A percentile compares a stretch with the other conserved stretches of the same genome.
Conservation (phyloP, 1,139 yeast genomes). For the Taphrina sp. region DNA sequence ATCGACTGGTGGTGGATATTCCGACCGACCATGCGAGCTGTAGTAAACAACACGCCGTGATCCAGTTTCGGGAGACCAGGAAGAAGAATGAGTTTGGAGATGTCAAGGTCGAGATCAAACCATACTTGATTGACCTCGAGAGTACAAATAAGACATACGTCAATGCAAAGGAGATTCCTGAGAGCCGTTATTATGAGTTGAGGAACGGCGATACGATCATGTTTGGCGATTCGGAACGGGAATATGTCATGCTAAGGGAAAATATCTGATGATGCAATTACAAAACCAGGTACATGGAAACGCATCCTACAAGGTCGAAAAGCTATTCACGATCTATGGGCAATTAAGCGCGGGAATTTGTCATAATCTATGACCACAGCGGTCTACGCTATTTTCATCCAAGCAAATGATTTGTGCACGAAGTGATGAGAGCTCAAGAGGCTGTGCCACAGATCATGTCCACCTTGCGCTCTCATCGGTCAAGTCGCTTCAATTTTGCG, state of each 20-base stretch:
- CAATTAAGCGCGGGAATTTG: no score
- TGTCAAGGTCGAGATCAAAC: constrained; percentile 40
- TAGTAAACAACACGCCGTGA: constrained; percentile 58
- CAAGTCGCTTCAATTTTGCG: no score
- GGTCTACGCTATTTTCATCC: no score
- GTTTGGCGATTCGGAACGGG: constrained; percentile 49
- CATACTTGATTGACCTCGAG: constrained; percentile 55
- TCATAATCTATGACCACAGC: no score
- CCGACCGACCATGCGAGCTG: constrained; percentile 49
- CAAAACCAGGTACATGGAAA: no score
- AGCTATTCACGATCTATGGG: no score
- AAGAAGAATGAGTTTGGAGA: constrained; percentile 36
- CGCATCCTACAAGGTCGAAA: no score
- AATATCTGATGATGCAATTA: constrained; percentile 8
- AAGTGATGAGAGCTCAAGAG: no score
- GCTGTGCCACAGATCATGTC: no score
- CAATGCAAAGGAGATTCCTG: constrained; percentile 51
- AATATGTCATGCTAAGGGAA: constrained; percentile 42
- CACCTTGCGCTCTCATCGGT: no score
- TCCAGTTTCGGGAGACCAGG: constrained; percentile 49
- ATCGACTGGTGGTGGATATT: constrained; percentile 50
- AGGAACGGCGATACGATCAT: constrained; percentile 51
- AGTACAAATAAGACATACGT: constrained; percentile 57
- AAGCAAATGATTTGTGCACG: no score
- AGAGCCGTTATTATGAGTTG: constrained; percentile 52